Evolutionary conservation across 257 asterid species (phyloP), one percentile per base, ranked within the genome.

Genomic region (Perilla frutescens): DNA sequence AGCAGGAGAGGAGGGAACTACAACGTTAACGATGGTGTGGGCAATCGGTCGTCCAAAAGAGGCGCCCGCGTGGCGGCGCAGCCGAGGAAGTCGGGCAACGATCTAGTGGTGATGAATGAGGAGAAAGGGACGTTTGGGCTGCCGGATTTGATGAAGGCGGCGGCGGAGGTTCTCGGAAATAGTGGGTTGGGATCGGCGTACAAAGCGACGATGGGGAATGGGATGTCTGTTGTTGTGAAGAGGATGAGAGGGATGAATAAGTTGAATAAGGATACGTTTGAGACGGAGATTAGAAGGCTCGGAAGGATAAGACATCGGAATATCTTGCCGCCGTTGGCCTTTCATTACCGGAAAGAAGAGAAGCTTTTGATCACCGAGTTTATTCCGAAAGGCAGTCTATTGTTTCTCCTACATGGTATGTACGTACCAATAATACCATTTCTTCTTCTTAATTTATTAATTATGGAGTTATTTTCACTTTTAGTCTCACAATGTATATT

Each of bases 71-170:
- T 9, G 40, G 6, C 14, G 49, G 41, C 82, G 0, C 76, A 59
- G 1, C 65, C 50, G 0, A 82, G 76, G 32, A 78, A 75, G 36
- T 67, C 87, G 13, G 40, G 65, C 43, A 75, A 82, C 1, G 98
- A 90, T 29, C 87, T 92, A 0, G 87, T 91, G 49, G 73, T 95
- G 75, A 81, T 95, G 4, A 95, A 90, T 6, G 93, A 89, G 1
- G 92, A 84, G 29, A 90, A 69, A 13, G 98, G 96, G 2, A 39
- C 54, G 36, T 95, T 92, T 31, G 97, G 93, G 51, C 45, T 95
- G 74, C 84, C 81, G 34, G 99, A 95, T 79, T 67, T 95, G 88
- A 95, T 95, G 99, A 95, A 89, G 85, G 99, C 98, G 1, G 96
- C 97, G 11, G 98, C 99, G 1, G 99, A 91, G 77, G 96, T 95